Conservation (phyloP, 2,329 filamentous ascomycete genomes). For the Ophiosphaerella herpotricha region DNA sequence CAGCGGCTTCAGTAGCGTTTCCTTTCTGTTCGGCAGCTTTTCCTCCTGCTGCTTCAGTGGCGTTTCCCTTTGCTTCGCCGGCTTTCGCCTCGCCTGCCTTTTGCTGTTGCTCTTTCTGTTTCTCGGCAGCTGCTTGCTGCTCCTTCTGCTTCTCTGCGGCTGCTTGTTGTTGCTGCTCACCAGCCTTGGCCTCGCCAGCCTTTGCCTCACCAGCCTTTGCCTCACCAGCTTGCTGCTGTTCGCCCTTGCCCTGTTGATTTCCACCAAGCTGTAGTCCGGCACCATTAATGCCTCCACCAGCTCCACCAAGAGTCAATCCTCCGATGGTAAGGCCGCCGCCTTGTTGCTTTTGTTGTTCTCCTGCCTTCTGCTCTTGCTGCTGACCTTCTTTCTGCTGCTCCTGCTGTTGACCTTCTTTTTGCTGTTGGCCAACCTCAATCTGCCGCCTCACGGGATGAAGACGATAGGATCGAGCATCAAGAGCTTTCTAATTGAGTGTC, state of each 20-base stretch:
- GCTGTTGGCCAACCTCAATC: conserved; percentile 7
- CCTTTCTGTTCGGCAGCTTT: conserved; percentile 5
- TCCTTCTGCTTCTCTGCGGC: too few relatives aligned
- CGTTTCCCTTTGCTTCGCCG: conserved; percentile 2
- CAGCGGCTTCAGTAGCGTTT: not conserved
- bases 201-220: not conserved
- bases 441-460: conserved; percentile 20
- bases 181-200: not conserved
- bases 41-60: conserved; percentile 9
- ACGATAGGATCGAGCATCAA: conserved; percentile 18
- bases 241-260: conserved; percentile 11
- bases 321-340: conserved; percentile 28
- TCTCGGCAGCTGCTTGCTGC: too few relatives aligned
- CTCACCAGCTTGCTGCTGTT: not conserved
- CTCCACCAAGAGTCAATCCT: conserved; percentile 37
- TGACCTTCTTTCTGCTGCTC: conserved; percentile 3
- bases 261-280: conserved; percentile 27
- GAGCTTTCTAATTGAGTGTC: conserved; percentile 11
- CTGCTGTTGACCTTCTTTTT: conserved; percentile 3
- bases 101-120: not conserved
- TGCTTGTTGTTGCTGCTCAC: too few relatives aligned
- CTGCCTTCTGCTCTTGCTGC: not conserved
- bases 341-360: conserved; percentile 6
- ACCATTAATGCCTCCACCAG: conserved; percentile 33
- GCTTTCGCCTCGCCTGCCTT: too few relatives aligned